A percentile compares a stretch with the other conserved stretches of the same genome.
These are phyloP conservation scores for Amanita thiersii DNA, from an alignment of 768 basidiomycete genomes.

Conservation along the genomic window DNA sequence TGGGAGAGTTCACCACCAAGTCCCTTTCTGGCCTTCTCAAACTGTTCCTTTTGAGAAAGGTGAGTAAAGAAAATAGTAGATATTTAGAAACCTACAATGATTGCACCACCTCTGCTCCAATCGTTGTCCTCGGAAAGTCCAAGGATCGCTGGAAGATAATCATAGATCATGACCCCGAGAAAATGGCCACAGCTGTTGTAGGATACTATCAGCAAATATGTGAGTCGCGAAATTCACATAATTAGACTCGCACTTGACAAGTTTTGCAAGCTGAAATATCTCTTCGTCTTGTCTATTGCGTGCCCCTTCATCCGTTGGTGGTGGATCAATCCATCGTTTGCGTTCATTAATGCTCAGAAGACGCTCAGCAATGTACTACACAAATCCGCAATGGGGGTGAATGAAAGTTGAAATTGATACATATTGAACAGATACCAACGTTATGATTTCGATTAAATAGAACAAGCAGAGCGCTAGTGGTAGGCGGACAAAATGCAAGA, in stretches of 20 bases:
- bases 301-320: slow-evolving; percentile 18
- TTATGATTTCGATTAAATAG: slow-evolving; percentile 56
- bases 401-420: neutral
- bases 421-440: slow-evolving; percentile 20
- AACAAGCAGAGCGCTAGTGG: slow-evolving; percentile 43
- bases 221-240: neutral
- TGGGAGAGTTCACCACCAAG: slow-evolving; percentile 31
- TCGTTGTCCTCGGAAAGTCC: slow-evolving; percentile 44
- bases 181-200: slow-evolving; percentile 40
- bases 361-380: slow-evolving; percentile 44
- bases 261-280: slow-evolving; percentile 47
- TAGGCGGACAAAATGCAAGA: slow-evolving; percentile 44
- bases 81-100: neutral
- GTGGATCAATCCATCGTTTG: slow-evolving; percentile 35
- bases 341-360: slow-evolving; percentile 50
- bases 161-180: slow-evolving; percentile 45
- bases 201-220: neutral
- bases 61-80: neutral
- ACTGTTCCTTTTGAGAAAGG: neutral
- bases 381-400: neutral
- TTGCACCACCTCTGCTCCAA: slow-evolving; percentile 25
- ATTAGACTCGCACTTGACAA: slow-evolving; percentile 34
- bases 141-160: slow-evolving; percentile 52
- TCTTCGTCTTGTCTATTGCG: slow-evolving; percentile 39
- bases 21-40: slow-evolving; percentile 1